Evolutionary conservation across 176 grass and related monocot genomes (phyloP).

Genomic region (Olyra latifolia): DNA sequence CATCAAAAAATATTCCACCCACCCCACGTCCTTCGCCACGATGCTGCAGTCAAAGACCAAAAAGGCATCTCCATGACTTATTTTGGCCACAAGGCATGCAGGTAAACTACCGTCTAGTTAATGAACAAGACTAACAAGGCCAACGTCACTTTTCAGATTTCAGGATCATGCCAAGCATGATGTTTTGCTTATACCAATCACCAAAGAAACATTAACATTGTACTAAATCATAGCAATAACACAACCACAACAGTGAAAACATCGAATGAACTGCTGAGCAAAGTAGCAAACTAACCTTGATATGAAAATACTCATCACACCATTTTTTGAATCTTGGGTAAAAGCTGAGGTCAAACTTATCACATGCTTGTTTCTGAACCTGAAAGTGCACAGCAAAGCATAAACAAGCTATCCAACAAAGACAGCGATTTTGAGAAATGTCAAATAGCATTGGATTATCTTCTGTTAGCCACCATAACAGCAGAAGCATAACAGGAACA

Average conservation of each 20-base stretch:
- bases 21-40: constrained; percentile 65
- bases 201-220: not conserved
- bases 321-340: constrained; percentile 84
- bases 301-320: constrained; percentile 80
- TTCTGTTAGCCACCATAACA: not conserved
- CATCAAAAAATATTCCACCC: constrained; percentile 85
- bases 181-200: not conserved
- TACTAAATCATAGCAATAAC: not conserved
- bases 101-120: not conserved
- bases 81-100: not conserved
- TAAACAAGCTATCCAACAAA: not conserved
- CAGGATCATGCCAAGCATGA: not conserved
- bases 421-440: not conserved
- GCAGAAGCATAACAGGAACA: not conserved
- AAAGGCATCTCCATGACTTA: not conserved
- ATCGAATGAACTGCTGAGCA: not conserved
- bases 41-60: constrained; percentile 51
- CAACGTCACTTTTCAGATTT: constrained; percentile 4
- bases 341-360: constrained; percentile 73
- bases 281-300: constrained; percentile 46
- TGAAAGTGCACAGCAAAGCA: constrained; percentile 2
- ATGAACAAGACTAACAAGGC: not conserved
- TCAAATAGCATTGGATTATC: not conserved
- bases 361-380: constrained; percentile 67
- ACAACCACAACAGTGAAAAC: not conserved